phyloP scores from a whole-genome alignment of 768 basidiomycete genomes.

The Leccinum truebloodii region DNA sequence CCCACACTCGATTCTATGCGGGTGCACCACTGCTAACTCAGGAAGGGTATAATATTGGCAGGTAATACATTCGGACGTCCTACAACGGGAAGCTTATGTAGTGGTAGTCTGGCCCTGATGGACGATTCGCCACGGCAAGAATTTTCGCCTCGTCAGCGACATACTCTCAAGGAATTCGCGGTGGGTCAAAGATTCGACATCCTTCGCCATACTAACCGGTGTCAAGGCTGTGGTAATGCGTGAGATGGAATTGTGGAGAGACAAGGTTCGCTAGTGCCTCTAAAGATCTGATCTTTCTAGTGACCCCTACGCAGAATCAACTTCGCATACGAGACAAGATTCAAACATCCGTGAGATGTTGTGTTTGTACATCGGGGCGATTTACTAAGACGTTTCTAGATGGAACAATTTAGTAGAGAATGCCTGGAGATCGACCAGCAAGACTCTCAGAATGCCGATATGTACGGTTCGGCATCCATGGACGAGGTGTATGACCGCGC shows the following conservation, averaged over 20 bases:
- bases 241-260: slow-evolving; percentile 94
- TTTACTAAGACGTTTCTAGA: slow-evolving; percentile 41
- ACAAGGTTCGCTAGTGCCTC: slow-evolving; percentile 57
- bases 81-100: slow-evolving; percentile 5
- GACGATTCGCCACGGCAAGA: slow-evolving; percentile 82
- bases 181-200: slow-evolving; percentile 27
- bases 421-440: slow-evolving; percentile 84
- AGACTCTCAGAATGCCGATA: slow-evolving; percentile 28
- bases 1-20: slow-evolving; percentile 85
- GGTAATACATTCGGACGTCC: slow-evolving; percentile 43
- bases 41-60: slow-evolving; percentile 90
- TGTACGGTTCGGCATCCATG: slow-evolving; percentile 53
- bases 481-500: slow-evolving; percentile 90
- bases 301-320: slow-evolving; percentile 60
- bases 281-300: neutral
- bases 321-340: slow-evolving; percentile 88
- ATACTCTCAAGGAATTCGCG: slow-evolving; percentile 94
- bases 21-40: slow-evolving; percentile 87
- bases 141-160: slow-evolving; percentile 85
- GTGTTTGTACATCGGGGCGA: neutral
- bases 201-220: slow-evolving; percentile 7
- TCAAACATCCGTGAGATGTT: slow-evolving; percentile 71
- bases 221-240: slow-evolving; percentile 80
- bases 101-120: slow-evolving; percentile 70
- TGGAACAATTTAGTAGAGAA: slow-evolving; percentile 95